Base-by-base conservation (phyloP, 192 early-diverging fungal species). In the Allomyces javanicus region DNA sequence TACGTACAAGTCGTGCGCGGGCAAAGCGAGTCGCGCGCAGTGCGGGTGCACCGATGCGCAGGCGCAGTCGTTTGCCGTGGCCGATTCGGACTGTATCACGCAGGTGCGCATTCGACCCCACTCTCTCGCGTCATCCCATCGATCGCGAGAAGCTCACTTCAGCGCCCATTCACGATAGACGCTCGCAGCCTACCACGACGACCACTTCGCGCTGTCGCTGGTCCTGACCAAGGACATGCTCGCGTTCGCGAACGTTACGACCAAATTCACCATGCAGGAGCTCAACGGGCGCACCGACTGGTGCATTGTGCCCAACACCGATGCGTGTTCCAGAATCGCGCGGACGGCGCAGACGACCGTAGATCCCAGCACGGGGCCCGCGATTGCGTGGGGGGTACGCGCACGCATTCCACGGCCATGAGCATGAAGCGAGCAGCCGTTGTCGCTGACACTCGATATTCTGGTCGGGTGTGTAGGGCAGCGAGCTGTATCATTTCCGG, bases 51-150 rank as follows among this genome's bases (percentile, higher is more conserved):
- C 25, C 26, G 65, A 65, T 14, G 65, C 23, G 11, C 65, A 65
- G 22, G 44, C 33, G 44, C 27, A 25, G 24, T 65, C 65, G 21
- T 27, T 44, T 14, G 21, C 21, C 44, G 23, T 43, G n/a, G 65
- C 65, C 26, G 65, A 65, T 33, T 65, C 65, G 26, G 65, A 65
- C 9, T 65, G 65, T 43, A 65, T 40, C 44, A 44, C n/a, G 21
- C 26, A 40, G 14, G 65, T 65, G 4, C 23, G 65, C 6, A 22
- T 33, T 63, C 1, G n/a, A n/a, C n/a, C n/a, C n/a, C n/a, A n/a
- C n/a, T n/a, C 3, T 62, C 9, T 62, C 9, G 9, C 62, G 0
- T 3, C 7, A 7, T 40, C 0, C 33, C 33, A 9, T 40, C 33
- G 33, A 40, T 40, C 7, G 2, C 7, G 9, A 40, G 7, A 9